Evolutionary conservation across 805 yeast species (phyloP), one percentile per base, ranked within the genome.

Genomic region (Lipomyces lipofer): DNA sequence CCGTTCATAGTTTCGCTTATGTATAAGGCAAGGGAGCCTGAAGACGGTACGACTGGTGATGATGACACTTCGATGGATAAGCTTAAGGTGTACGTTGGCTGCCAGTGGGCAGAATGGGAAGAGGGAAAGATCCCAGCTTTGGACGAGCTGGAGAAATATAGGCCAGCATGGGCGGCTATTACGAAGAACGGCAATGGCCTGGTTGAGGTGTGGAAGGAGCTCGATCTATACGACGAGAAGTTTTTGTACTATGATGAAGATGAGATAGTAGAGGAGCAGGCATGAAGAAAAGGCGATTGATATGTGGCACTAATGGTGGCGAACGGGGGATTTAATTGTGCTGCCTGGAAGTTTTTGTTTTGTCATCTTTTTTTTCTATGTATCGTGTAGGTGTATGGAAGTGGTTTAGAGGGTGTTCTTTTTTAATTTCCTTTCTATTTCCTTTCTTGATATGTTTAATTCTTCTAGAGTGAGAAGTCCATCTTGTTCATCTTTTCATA

Each of bases 91-190:
- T 68, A 73, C 6, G 76, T 89, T 7, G 74, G 79, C 22, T 90
- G 97, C 66, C 81, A 73, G 64, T 90, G 92, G 91, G 86, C 88
- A 7, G 95, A 89, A 60, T 80, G 81, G 66, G 82, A 81, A 32
- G 68, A 70, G 10, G 78, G 79, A 29, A 77, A 76, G 54, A 68
- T 88, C 3, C 90, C 95, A 0, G 90, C 94, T 1, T 82, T 76
- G 59, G 83, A 80, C 53, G 96, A 90, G 65, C 66, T 89, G 38
- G 64, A 85, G 33, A 79, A 80, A 59, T 88, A 81, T 65, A 73
- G 87, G 0, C 95, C 96, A 1, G 69, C 74, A 21, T 79, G 80
- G 67, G 77, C 83, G 21, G 77, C 83, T 2, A 83, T 83, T 74
- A 78, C 88, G 28, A 90, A 88, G 63, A 64, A 71, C 55, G 67